These are phyloP conservation scores for Hanseniaspora uvarum DNA, from an alignment of 1,139 yeast genomes.

Conservation along the genomic window DNA sequence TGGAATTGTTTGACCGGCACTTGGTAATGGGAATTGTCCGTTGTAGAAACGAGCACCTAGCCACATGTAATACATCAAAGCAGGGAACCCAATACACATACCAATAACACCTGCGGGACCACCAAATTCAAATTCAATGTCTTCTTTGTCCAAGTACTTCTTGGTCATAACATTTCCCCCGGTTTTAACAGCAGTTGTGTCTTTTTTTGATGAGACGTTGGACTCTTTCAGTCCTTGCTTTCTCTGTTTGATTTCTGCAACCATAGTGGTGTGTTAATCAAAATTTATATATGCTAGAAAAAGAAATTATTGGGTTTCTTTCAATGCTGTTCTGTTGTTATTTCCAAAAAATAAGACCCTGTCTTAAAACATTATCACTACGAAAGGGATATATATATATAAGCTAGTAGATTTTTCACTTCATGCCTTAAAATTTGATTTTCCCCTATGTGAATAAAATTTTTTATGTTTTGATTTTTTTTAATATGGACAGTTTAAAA, in stretches of 20 bases:
- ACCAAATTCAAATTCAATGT: slow-evolving; percentile 76
- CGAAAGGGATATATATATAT: too few species aligned
- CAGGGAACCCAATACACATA: slow-evolving; percentile 90
- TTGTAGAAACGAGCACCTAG: slow-evolving; percentile 70
- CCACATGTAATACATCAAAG: slow-evolving; percentile 96
- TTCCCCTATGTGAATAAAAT: too few species aligned
- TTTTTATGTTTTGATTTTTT: too few species aligned
- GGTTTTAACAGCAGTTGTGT: background rate
- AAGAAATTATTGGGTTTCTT: too few species aligned
- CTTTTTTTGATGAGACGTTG: background rate
- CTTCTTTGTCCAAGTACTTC: slow-evolving; percentile 34
- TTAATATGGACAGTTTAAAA: too few species aligned
- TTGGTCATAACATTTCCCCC: slow-evolving; percentile 24
- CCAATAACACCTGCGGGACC: slow-evolving; percentile 86
- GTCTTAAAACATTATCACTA: too few species aligned
- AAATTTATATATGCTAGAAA: background rate
- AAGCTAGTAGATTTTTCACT: too few species aligned
- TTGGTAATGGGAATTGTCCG: slow-evolving; percentile 64
- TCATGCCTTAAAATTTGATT: too few species aligned
- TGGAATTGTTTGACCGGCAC: slow-evolving; percentile 43
- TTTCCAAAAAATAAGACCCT: too few species aligned
- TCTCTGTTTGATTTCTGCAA: slow-evolving; percentile 9
- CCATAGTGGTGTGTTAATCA: background rate
- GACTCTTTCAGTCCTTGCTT: background rate
- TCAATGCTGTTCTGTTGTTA: too few species aligned